A percentile compares a stretch with the other conserved stretches of the same genome.
These are phyloP conservation scores for Ascoidea asiatica DNA, from an alignment of 805 yeast species.

Conservation along the genomic window DNA sequence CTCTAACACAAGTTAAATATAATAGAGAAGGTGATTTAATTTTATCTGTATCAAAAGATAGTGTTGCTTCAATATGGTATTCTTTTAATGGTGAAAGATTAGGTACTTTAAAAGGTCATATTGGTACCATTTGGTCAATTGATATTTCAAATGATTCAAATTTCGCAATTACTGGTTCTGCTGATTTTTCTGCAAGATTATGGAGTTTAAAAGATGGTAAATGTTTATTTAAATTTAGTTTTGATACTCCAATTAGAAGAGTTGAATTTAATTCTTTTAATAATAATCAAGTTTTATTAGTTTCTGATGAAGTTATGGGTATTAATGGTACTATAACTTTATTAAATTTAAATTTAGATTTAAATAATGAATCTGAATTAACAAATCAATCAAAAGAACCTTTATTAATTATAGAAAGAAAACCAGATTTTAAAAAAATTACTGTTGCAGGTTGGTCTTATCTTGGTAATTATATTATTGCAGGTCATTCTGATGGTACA, in stretches of 20 bases:
- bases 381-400: constrained; percentile 40
- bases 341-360: constrained; percentile 48
- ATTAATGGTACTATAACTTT: constrained; percentile 63
- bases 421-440: constrained; percentile 46
- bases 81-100: constrained; percentile 92
- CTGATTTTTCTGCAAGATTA: constrained; percentile 73
- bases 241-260: constrained; percentile 80
- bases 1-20: constrained; percentile 90
- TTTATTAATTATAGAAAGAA: constrained; percentile 42
- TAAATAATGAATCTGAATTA: constrained; percentile 32
- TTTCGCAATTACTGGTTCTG: constrained; percentile 75
- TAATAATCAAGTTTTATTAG: constrained; percentile 52
- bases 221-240: constrained; percentile 56
- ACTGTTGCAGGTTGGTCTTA: constrained; percentile 83
- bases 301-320: constrained; percentile 90
- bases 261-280: constrained; percentile 68
- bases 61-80: constrained; percentile 83
- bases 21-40: constrained; percentile 92
- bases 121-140: constrained; percentile 91
- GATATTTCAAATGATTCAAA: constrained; percentile 67
- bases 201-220: constrained; percentile 79
- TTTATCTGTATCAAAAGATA: constrained; percentile 86
- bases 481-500: constrained; percentile 81
- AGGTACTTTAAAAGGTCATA: constrained; percentile 83
- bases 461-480: constrained; percentile 58